Percentiles rank a stretch among this genome's conserved stretches.
Evolutionary conservation across 345 rosid species (phyloP).

Genomic region (Acer yangbiense): DNA sequence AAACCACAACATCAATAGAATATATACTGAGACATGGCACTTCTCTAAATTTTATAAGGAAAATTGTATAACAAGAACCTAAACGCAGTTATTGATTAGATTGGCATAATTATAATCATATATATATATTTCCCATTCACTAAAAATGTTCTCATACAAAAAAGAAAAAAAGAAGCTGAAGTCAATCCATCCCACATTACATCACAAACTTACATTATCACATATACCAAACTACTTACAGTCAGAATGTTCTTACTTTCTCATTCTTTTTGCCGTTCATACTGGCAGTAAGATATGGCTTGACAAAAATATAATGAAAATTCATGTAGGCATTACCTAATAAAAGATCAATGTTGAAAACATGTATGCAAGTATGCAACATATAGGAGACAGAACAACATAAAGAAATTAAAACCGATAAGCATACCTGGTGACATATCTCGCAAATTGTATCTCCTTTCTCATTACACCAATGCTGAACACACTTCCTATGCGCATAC

Average conservation of each 20-base stretch:
- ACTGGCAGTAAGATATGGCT: background rate
- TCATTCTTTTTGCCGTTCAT: background rate
- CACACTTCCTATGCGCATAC: constrained; percentile 93
- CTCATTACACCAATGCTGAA: constrained; percentile 97
- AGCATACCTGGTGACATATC: constrained; percentile 86
- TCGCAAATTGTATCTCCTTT: constrained; percentile 90
- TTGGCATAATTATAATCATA: background rate
- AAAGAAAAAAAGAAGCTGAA: background rate
- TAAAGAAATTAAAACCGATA: background rate
- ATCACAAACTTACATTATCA: background rate
- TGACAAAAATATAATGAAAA: background rate
- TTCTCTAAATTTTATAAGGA: background rate
- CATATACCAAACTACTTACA: background rate
- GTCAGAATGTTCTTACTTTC: background rate
- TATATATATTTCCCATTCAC: background rate
- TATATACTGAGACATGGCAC: background rate
- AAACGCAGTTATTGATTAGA: background rate
- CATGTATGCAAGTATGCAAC: background rate
- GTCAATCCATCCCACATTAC: background rate
- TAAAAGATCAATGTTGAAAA: background rate
- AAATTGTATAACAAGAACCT: background rate
- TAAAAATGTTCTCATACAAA: background rate
- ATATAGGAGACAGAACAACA: background rate
- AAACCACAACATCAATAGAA: background rate
- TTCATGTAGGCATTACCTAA: background rate